Percentiles rank a stretch among this genome's conserved stretches.
Evolutionary conservation across 306 rosid species (phyloP).

Genomic region (Vicia faba): DNA sequence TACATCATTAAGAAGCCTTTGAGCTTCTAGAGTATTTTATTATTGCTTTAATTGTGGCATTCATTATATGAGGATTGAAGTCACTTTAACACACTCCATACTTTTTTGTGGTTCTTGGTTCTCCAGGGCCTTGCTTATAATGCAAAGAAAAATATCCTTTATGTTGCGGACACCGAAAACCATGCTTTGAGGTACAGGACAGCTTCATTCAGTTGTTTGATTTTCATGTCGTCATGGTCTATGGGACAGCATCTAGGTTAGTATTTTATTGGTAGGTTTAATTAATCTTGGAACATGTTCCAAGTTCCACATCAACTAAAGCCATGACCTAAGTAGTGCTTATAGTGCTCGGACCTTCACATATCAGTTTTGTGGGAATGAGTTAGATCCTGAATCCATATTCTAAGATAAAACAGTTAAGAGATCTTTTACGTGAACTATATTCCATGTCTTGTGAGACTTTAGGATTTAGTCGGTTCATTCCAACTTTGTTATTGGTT

Average conservation of each 20-base stretch:
- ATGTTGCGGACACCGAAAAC: slow-evolving; percentile 95
- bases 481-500: not conserved
- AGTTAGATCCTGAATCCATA: not conserved
- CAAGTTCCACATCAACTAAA: slow-evolving; percentile 1
- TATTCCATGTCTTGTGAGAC: slow-evolving; percentile 14
- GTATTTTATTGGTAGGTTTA: slow-evolving; percentile 23
- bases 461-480: not conserved
- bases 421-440: slow-evolving; percentile 3
- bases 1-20: slow-evolving; percentile 29
- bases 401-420: slow-evolving; percentile 5
- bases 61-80: slow-evolving; percentile 24
- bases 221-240: slow-evolving; percentile 20
- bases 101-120: slow-evolving; percentile 33
- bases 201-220: slow-evolving; percentile 27
- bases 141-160: slow-evolving; percentile 79
- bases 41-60: slow-evolving; percentile 33
- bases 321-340: slow-evolving; percentile 8
- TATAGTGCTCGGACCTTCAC: not conserved
- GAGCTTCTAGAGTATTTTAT: slow-evolving; percentile 27
- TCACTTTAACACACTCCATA: slow-evolving; percentile 19
- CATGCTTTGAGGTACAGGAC: slow-evolving; percentile 86
- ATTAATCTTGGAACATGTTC: slow-evolving; percentile 4
- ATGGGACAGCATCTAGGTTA: slow-evolving; percentile 22
- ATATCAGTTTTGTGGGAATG: slow-evolving; percentile 1
- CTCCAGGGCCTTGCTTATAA: slow-evolving; percentile 92